Evolutionary conservation across 495 filamentous ascomycete genomes (phyloP).

Genomic region (Chaetomidium leptoderma): DNA sequence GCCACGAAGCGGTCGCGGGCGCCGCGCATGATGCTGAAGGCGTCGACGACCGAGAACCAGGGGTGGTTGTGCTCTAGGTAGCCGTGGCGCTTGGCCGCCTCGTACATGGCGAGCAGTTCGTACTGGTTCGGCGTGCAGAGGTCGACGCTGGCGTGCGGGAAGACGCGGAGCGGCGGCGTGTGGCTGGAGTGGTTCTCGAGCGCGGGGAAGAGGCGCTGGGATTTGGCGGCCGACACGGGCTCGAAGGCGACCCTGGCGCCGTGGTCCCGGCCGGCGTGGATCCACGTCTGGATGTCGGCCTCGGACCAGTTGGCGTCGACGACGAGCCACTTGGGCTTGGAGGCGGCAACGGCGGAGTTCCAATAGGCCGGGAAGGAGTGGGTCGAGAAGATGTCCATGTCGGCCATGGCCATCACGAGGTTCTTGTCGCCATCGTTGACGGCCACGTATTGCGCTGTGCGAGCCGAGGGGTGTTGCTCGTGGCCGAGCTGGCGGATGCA

Average conservation of each 20-base stretch:
- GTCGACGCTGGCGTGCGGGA: slow-evolving; percentile 60
- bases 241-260: slow-evolving; percentile 70
- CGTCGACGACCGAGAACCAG: slow-evolving; percentile 82
- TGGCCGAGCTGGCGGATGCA: slow-evolving; percentile 56
- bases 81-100: slow-evolving; percentile 54
- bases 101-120: slow-evolving; percentile 75
- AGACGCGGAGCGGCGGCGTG: slow-evolving; percentile 39
- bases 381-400: slow-evolving; percentile 79
- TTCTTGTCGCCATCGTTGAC: slow-evolving; percentile 80
- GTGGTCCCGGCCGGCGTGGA: slow-evolving; percentile 49
- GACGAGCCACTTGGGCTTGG: slow-evolving; percentile 67
- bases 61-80: slow-evolving; percentile 56
- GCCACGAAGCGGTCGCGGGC: slow-evolving; percentile 59
- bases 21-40: slow-evolving; percentile 57
- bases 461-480: slow-evolving; percentile 44
- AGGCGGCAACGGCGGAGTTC: slow-evolving; percentile 52
- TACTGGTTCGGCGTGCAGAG: slow-evolving; percentile 77
- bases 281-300: slow-evolving; percentile 57
- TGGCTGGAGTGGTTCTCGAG: slow-evolving; percentile 22
- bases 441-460: slow-evolving; percentile 87
- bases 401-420: slow-evolving; percentile 83
- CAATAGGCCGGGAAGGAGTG: slow-evolving; percentile 50
- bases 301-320: slow-evolving; percentile 80
- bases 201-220: slow-evolving; percentile 59
- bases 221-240: slow-evolving; percentile 82